These are phyloP conservation scores for Apiospora pterosperma DNA, from an alignment of 2,329 filamentous ascomycete species.

Conservation along the genomic window DNA sequence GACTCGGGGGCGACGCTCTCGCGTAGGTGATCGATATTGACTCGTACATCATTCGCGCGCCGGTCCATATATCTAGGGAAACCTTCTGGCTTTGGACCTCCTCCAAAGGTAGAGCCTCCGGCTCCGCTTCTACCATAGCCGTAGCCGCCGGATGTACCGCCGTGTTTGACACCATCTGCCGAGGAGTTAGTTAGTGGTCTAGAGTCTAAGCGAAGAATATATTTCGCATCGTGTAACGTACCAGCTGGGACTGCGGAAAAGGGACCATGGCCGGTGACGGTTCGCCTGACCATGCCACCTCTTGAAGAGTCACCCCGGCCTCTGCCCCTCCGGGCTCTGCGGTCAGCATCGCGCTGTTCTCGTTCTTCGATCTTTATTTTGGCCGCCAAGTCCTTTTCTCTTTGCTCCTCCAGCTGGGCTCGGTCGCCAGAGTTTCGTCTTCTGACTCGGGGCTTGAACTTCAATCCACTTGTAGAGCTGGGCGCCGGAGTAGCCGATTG, in stretches of 20 bases:
- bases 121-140: constrained; percentile 13
- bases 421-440: constrained; percentile 49
- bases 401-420: constrained; percentile 40
- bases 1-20: constrained; percentile 37
- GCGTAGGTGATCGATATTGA: constrained; percentile 56
- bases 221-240: constrained; percentile 11
- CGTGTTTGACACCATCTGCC: constrained; percentile 23
- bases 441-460: constrained; percentile 41
- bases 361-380: constrained; percentile 30
- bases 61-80: constrained; percentile 37
- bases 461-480: constrained; percentile 19
- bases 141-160: constrained; percentile 11
- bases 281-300: constrained; percentile 25
- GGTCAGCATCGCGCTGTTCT: constrained; percentile 26
- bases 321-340: constrained; percentile 33
- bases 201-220: not conserved
- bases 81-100: constrained; percentile 31
- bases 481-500: constrained; percentile 31
- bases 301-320: constrained; percentile 27
- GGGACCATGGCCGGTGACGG: constrained; percentile 30
- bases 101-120: constrained; percentile 15
- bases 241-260: constrained; percentile 28
- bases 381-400: constrained; percentile 21
- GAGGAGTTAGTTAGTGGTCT: constrained; percentile 13
- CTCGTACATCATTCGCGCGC: constrained; percentile 42